A percentile compares a stretch with the other conserved stretches of the same genome.
Evolutionary conservation across 1,284 basidiomycete genomes (phyloP).

Genomic region (Termitomyces sp.): DNA sequence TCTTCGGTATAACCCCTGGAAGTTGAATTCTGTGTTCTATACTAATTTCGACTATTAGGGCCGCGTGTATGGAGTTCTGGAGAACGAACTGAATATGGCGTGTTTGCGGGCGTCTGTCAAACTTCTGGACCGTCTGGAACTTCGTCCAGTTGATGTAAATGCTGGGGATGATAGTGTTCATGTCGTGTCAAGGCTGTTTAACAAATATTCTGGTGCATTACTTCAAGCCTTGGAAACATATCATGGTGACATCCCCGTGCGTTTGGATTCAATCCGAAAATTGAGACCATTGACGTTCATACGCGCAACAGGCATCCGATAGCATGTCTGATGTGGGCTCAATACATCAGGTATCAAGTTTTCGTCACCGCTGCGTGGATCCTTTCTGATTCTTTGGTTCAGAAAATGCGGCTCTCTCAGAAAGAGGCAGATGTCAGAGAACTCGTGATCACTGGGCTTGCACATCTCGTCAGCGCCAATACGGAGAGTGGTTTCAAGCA

Average conservation of each 20-base stretch:
- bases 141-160: constrained; percentile 57
- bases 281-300: constrained; percentile 3
- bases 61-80: constrained; percentile 23
- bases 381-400: neutral
- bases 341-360: constrained; percentile 40
- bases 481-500: constrained; percentile 88
- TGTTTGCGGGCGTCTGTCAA: constrained; percentile 70
- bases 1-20: constrained; percentile 35
- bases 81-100: constrained; percentile 67
- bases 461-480: constrained; percentile 80
- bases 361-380: neutral
- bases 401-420: constrained; percentile 46
- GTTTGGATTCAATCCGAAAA: constrained; percentile 11
- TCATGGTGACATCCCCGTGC: constrained; percentile 42
- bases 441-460: constrained; percentile 70
- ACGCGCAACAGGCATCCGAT: constrained; percentile 38
- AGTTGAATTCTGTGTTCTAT: neutral
- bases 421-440: constrained; percentile 64
- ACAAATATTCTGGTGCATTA: constrained; percentile 67
- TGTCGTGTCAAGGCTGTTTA: constrained; percentile 72
- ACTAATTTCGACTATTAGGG: constrained; percentile 19
- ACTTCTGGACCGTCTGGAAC: constrained; percentile 70
- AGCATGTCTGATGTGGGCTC: constrained; percentile 50
- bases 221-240: constrained; percentile 55
- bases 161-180: constrained; percentile 65